phyloP scores from a whole-genome alignment of 805 yeast genomes.

The Myxozyma sirexii region DNA sequence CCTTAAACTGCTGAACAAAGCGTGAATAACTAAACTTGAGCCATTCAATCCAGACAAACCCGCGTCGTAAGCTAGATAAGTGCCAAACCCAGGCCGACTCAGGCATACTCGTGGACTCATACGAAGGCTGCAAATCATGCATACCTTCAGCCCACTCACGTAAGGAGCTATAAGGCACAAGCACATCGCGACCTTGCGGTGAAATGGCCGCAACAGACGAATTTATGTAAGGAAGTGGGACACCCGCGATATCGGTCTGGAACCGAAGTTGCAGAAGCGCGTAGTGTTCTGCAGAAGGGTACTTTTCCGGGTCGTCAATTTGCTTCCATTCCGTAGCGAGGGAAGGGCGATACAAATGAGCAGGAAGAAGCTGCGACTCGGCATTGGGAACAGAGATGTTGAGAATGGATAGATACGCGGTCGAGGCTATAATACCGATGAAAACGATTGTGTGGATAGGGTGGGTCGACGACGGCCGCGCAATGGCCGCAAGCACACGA shows the following conservation, averaged over 20 bases:
- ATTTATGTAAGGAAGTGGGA: constrained; percentile 22
- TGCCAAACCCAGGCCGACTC: constrained; percentile 44
- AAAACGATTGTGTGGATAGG: constrained; percentile 85
- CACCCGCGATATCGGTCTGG: constrained; percentile 47
- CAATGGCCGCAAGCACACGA: constrained; percentile 24
- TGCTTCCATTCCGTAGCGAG: constrained; percentile 52
- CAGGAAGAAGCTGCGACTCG: constrained; percentile 26
- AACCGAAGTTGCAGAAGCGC: constrained; percentile 62
- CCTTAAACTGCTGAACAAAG: constrained; percentile 38
- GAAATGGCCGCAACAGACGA: constrained; percentile 12
- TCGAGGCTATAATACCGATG: constrained; percentile 72
- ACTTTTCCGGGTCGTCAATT: constrained; percentile 49
- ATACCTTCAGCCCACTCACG: constrained; percentile 39
- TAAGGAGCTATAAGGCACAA: constrained; percentile 37
- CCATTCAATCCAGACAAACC: constrained; percentile 45
- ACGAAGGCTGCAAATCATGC: constrained; percentile 28
- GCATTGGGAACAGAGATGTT: constrained; percentile 44
- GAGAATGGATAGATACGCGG: constrained; percentile 70
- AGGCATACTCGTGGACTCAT: constrained; percentile 36
- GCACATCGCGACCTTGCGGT: constrained; percentile 46
- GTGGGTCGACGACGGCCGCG: constrained; percentile 39
- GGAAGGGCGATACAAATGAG: constrained; percentile 43
- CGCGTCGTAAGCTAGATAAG: constrained; percentile 49
- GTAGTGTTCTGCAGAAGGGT: constrained; percentile 51
- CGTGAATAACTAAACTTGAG: constrained; percentile 42